These are phyloP conservation scores for Scleromitrula shiraiana DNA, from an alignment of 2,329 filamentous ascomycete species.

Conservation along the genomic window DNA sequence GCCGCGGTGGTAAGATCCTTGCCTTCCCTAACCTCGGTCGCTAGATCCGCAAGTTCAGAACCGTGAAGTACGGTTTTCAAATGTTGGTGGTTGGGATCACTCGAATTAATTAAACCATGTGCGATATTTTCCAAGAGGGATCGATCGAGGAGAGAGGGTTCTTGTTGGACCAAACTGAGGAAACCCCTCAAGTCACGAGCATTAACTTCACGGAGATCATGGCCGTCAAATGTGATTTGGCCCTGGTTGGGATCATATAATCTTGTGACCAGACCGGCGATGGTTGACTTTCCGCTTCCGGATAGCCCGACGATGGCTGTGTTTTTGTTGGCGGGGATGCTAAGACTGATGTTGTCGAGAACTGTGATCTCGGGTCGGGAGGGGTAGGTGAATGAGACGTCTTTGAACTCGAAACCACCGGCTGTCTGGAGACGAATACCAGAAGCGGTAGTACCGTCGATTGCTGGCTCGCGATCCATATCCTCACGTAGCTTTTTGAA, in stretches of 20 bases:
- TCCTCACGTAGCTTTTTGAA: neutral
- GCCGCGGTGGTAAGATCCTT: too few relatives aligned
- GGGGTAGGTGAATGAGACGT: conserved; percentile 33
- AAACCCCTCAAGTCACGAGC: conserved; percentile 1
- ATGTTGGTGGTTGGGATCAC: neutral
- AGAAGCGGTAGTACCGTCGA: conserved; percentile 16
- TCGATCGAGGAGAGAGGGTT: neutral
- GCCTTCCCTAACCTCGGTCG: neutral
- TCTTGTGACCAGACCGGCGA: conserved; percentile 46
- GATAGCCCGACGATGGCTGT: conserved; percentile 52
- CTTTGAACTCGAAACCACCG: neutral
- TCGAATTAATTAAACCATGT: conserved; percentile 4
- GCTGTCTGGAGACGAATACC: conserved; percentile 9
- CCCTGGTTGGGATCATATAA: conserved; percentile 40
- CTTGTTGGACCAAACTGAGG: neutral
- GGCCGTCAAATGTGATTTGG: neutral
- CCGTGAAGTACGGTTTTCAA: neutral
- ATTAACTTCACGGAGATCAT: neutral
- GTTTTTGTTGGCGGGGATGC: conserved; percentile 17
- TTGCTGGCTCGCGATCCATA: neutral
- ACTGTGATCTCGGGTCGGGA: conserved; percentile 22
- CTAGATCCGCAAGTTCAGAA: conserved; percentile 2
- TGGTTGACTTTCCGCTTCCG: conserved; percentile 49
- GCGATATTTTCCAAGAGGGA: conserved; percentile 5
- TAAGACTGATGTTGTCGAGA: conserved; percentile 25